Base-by-base conservation (phyloP, 352 stramenopile genomes). In the Phytopythium oedochilum region DNA sequence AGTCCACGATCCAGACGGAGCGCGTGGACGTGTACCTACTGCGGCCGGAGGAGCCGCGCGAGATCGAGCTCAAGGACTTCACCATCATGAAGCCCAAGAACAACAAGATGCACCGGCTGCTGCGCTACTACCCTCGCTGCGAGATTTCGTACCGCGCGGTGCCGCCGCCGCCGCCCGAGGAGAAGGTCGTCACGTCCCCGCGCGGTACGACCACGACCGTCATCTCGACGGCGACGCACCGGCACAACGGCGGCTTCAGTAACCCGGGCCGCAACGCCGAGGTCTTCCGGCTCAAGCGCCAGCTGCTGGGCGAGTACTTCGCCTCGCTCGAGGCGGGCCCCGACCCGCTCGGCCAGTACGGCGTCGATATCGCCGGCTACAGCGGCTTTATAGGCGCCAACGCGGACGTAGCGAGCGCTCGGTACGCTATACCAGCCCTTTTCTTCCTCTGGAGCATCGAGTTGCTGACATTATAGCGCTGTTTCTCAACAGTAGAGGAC, bases 41-140 rank as follows among this genome's bases (percentile, higher is more conserved):
- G 32, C 63, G 72, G 22, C 81, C 79, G 5, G 79, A 89, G 53
- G 78, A 85, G 28, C 60, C 70, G 34, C 79, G 79, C 42, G 73
- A 72, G 45, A 71, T 86, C 29, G 75, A 83, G 49, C 71, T 88
- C 57, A 87, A 90, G 52, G 78, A 90, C 65, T 86, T 90, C 43
- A 92, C 82, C 31, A 88, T 88, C 67, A 86, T 88, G 69, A 89
- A 89, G 43, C 82, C 82, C 48, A 87, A 87, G 62, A 86, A 88
- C 60, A 85, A 85, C 68, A 80, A 83, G 52, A 86, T 86, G 70
- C 70, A 88, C 48, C 74, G 79, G 3, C 71, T 92, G 22, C 66
- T 90, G 53, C 75, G 71, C 45, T 86, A 81, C 55, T 88, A 77
- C 36, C 69, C 73, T 31, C 75, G 66, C 53, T 88, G 75, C 29